Percentiles rank a stretch among this genome's conserved stretches.
phyloP scores from a whole-genome alignment of 2,329 filamentous ascomycete species.

The Alternaria gaisen region DNA sequence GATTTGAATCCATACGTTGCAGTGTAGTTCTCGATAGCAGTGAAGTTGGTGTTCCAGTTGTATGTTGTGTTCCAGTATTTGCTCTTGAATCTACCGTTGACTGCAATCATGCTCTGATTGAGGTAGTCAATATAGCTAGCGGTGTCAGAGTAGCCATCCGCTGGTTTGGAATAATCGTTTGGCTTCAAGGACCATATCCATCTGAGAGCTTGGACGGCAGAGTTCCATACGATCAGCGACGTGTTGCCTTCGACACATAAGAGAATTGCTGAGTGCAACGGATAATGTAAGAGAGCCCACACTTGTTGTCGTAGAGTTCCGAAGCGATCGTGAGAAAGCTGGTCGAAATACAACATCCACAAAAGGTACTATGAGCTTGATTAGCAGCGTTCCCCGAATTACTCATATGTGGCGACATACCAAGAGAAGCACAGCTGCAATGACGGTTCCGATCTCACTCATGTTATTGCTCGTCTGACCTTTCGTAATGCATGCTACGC shows the following conservation, averaged over 20 bases:
- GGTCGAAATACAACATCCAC: slow-evolving; percentile 68
- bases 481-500: slow-evolving; percentile 35
- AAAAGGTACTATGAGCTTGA: slow-evolving; percentile 54
- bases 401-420: slow-evolving; percentile 4
- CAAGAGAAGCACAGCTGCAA: slow-evolving; percentile 28
- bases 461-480: slow-evolving; percentile 28
- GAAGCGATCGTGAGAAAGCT: slow-evolving; percentile 58
- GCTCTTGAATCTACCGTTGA: slow-evolving; percentile 29
- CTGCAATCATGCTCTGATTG: slow-evolving; percentile 29
- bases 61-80: slow-evolving; percentile 33
- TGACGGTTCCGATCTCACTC: slow-evolving; percentile 31
- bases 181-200: slow-evolving; percentile 32
- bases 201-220: slow-evolving; percentile 32
- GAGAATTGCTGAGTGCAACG: slow-evolving; percentile 68
- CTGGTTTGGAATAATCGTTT: slow-evolving; percentile 23
- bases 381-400: too few species aligned
- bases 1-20: slow-evolving; percentile 26
- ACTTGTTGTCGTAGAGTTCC: slow-evolving; percentile 64
- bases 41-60: slow-evolving; percentile 34
- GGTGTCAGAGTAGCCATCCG: slow-evolving; percentile 22
- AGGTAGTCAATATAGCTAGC: slow-evolving; percentile 20
- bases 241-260: slow-evolving; percentile 65
- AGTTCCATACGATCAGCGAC: slow-evolving; percentile 36
- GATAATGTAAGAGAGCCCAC: slow-evolving; percentile 66
- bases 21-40: slow-evolving; percentile 33